These are phyloP conservation scores for Mesembryanthemum crystallinum DNA, from an alignment of 148 eudicot species.

Conservation along the genomic window DNA sequence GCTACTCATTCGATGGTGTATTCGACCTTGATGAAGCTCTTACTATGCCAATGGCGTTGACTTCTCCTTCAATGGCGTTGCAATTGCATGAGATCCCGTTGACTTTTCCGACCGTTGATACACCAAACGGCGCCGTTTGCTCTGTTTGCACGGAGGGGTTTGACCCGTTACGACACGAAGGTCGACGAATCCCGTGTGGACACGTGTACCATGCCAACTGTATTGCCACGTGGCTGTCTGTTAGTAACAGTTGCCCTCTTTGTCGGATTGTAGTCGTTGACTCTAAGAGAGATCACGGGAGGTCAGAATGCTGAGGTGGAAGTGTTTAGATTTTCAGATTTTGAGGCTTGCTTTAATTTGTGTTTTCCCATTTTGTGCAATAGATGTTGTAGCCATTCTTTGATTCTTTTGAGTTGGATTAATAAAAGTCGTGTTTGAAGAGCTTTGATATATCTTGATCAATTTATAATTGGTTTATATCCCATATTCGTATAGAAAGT, in stretches of 20 bases:
- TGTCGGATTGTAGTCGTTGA: conserved; percentile 28
- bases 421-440: too few species aligned
- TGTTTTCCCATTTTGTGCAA: too few species aligned
- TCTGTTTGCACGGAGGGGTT: conserved; percentile 30
- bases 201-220: conserved; percentile 34
- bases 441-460: too few species aligned
- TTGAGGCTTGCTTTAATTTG: too few species aligned
- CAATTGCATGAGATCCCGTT: background rate
- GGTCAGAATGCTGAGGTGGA: background rate
- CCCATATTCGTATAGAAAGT: too few species aligned
- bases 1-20: conserved; percentile 20
- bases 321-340: background rate
- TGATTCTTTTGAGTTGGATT: too few species aligned
- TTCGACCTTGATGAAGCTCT: conserved; percentile 33
- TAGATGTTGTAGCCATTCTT: too few species aligned
- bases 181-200: conserved; percentile 26
- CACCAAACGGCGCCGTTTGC: conserved; percentile 21
- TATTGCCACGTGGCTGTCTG: conserved; percentile 32
- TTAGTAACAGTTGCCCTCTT: conserved; percentile 29
- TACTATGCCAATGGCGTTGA: conserved; percentile 7
- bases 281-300: conserved; percentile 4
- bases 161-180: conserved; percentile 8
- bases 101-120: conserved; percentile 17
- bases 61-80: background rate
- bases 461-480: too few species aligned